Evolutionary conservation across 2,329 filamentous ascomycete species (phyloP).

Genomic region (Gliomastix tumulicola): DNA sequence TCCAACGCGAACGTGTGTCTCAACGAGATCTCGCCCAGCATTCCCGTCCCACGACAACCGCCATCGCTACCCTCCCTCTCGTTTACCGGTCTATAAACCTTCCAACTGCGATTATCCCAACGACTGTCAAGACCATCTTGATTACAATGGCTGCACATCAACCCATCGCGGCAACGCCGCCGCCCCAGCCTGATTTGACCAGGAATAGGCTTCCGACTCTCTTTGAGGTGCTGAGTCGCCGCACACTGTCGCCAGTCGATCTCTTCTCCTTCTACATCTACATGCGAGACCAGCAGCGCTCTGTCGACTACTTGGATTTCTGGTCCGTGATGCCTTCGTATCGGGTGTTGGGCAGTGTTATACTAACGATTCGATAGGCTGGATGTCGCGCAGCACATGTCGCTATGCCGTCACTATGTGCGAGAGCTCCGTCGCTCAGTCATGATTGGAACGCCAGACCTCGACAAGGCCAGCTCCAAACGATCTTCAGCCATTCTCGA

Average conservation of each 20-base stretch:
- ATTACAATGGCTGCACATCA: too few species aligned
- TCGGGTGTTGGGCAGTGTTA: neutral
- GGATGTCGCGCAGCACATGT: slow-evolving; percentile 98
- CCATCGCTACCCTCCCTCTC: too few species aligned
- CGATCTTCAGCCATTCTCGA: slow-evolving; percentile 77
- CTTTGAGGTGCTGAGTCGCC: slow-evolving; percentile 89
- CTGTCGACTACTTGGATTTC: slow-evolving; percentile 96
- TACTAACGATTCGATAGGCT: slow-evolving; percentile 55
- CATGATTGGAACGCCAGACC: slow-evolving; percentile 84
- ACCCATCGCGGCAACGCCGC: slow-evolving; percentile 28
- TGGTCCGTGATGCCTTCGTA: slow-evolving; percentile 56
- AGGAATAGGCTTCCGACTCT: slow-evolving; percentile 88
- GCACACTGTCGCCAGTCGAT: slow-evolving; percentile 92
- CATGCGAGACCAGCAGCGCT: slow-evolving; percentile 97
- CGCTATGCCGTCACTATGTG: slow-evolving; percentile 92
- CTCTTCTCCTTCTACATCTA: slow-evolving; percentile 99
- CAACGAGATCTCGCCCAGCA: too few species aligned
- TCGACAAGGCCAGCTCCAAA: slow-evolving; percentile 75
- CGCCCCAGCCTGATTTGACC: slow-evolving; percentile 50
- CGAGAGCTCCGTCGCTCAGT: slow-evolving; percentile 90
- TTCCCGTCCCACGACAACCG: too few species aligned
- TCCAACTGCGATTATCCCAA: too few species aligned
- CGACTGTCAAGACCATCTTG: too few species aligned
- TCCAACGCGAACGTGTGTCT: too few species aligned
- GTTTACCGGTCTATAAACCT: too few species aligned